phyloP scores from a whole-genome alignment of 2,329 filamentous ascomycete genomes.

The Fusarium robinianum region DNA sequence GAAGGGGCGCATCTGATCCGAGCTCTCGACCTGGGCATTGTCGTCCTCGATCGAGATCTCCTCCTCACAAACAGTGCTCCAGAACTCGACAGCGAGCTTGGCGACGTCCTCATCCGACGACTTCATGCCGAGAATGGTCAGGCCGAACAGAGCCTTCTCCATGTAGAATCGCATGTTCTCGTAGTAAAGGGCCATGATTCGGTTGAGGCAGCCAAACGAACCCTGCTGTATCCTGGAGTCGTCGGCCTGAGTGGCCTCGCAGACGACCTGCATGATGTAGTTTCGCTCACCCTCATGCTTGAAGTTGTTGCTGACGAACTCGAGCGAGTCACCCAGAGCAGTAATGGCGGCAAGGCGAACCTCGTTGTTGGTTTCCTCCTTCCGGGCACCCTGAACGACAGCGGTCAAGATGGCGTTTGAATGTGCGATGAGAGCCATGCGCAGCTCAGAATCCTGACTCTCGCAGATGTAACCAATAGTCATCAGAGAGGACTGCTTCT shows the following conservation, averaged over 20 bases:
- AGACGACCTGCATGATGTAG: conserved; percentile 99
- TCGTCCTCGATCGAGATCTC: conserved; percentile 98
- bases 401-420: conserved; percentile 98
- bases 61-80: conserved; percentile 99
- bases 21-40: conserved; percentile 76
- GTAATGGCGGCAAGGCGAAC: conserved; percentile 92
- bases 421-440: conserved; percentile 78
- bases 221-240: conserved; percentile 93
- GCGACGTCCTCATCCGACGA: conserved; percentile 96
- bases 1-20: conserved; percentile 84
- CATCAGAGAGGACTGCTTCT: conserved; percentile 93
- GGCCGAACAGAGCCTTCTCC: conserved; percentile 98
- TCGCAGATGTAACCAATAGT: conserved; percentile 99
- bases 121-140: conserved; percentile 99
- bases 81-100: conserved; percentile 98
- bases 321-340: conserved; percentile 91
- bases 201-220: conserved; percentile 95
- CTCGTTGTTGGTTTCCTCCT: conserved; percentile 90
- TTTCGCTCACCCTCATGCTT: conserved; percentile 99
- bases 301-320: conserved; percentile 98
- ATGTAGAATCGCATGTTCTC: conserved; percentile 99
- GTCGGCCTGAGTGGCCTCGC: conserved; percentile 93
- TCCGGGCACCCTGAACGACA: conserved; percentile 94
- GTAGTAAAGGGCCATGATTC: conserved; percentile 98
- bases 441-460: conserved; percentile 84